phyloP scores from a whole-genome alignment of 169 alveolate species.

The Cardiosporidium cionae region DNA sequence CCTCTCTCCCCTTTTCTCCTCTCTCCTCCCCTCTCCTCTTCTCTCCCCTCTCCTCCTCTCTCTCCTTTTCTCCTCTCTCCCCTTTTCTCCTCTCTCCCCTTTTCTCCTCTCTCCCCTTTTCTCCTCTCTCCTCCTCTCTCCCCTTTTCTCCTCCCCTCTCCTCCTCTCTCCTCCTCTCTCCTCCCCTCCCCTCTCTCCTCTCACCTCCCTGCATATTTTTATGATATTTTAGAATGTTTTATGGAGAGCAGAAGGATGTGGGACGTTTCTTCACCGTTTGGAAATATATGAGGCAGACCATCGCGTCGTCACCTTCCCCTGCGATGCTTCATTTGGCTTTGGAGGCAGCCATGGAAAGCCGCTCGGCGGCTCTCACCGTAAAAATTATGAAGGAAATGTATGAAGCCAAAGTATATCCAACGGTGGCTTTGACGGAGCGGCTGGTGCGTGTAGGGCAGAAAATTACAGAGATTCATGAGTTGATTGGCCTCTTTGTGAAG shows the following conservation, averaged over 20 bases:
- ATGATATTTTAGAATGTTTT: background rate
- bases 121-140: too few relatives aligned
- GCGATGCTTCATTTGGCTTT: conserved; percentile 43
- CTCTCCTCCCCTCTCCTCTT: too few relatives aligned
- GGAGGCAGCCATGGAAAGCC: conserved; percentile 37
- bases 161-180: background rate
- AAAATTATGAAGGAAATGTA: conserved; percentile 55
- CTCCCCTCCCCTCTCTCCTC: background rate
- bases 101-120: too few relatives aligned
- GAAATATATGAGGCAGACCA: conserved; percentile 13
- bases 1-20: too few relatives aligned
- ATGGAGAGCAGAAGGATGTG: conserved; percentile 35
- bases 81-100: too few relatives aligned
- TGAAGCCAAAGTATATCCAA: conserved; percentile 53
- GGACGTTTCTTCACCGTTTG: conserved; percentile 49
- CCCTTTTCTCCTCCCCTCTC: background rate
- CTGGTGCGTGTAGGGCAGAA: conserved; percentile 61
- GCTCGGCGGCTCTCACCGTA: conserved; percentile 1
- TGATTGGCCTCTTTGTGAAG: conserved; percentile 37
- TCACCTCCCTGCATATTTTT: too few relatives aligned
- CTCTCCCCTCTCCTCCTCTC: too few relatives aligned
- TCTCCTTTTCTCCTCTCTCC: too few relatives aligned
- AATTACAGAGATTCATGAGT: conserved; percentile 55
- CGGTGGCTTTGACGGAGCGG: conserved; percentile 49
- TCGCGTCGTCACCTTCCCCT: conserved; percentile 7